A percentile compares a stretch with the other conserved stretches of the same genome.
Conservation (phyloP, 352 stramenopile species). For the Aphanomyces cochlioides region DNA sequence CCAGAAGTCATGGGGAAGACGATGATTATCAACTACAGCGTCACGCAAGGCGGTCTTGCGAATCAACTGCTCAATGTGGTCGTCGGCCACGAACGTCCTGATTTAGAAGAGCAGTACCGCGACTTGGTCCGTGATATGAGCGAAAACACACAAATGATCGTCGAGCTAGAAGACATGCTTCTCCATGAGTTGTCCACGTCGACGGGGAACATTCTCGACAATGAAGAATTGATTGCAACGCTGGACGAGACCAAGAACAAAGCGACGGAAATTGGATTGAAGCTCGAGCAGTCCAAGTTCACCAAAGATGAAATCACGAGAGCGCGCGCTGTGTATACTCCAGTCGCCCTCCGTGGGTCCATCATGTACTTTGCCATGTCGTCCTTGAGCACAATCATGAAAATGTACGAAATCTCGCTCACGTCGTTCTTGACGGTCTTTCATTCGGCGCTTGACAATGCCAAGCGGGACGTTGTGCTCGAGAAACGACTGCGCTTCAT, state of each 20-base stretch:
- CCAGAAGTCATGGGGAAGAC: slow-evolving; percentile 95
- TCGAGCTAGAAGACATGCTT: slow-evolving; percentile 90
- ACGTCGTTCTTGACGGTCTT: slow-evolving; percentile 92
- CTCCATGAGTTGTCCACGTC: slow-evolving; percentile 87
- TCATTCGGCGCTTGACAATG: slow-evolving; percentile 83
- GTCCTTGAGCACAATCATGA: slow-evolving; percentile 89
- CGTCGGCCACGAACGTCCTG: slow-evolving; percentile 88
- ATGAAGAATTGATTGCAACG: slow-evolving; percentile 92
- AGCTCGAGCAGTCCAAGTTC: slow-evolving; percentile 89
- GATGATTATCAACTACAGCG: slow-evolving; percentile 96
- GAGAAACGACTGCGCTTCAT: slow-evolving; percentile 85
- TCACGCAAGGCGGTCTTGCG: slow-evolving; percentile 88
- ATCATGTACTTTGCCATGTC: slow-evolving; percentile 95
- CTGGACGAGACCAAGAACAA: slow-evolving; percentile 95
- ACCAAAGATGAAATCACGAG: slow-evolving; percentile 94
- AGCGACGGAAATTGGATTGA: slow-evolving; percentile 90
- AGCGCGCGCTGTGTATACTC: slow-evolving; percentile 84
- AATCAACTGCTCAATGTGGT: slow-evolving; percentile 94
- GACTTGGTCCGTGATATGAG: slow-evolving; percentile 91
- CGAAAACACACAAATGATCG: slow-evolving; percentile 89
- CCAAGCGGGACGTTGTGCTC: slow-evolving; percentile 88
- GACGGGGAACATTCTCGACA: slow-evolving; percentile 93
- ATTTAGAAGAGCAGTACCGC: slow-evolving; percentile 91
- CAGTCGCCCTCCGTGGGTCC: slow-evolving; percentile 88
- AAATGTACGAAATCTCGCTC: slow-evolving; percentile 95